Base-by-base conservation (phyloP, 768 basidiomycete species). In the Collybiopsis confluens region DNA sequence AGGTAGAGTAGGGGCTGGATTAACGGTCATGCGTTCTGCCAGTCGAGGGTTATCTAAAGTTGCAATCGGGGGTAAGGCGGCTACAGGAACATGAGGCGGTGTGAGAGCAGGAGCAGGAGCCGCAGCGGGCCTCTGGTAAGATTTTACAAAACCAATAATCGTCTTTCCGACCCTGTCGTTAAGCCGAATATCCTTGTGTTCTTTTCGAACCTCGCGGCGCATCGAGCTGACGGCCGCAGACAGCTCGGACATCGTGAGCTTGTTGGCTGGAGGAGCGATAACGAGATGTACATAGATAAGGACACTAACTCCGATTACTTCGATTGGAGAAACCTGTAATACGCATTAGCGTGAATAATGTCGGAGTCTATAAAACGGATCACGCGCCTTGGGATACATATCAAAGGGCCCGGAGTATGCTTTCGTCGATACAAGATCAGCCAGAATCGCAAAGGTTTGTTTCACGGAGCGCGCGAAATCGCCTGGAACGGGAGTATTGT, bases 171-270 rank as follows among this genome's bases (percentile, higher is more conserved):
- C 65, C 20, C 62, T 62, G n/a, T 56, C 54, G 44, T 77, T 77
- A 47, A 71, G 58, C 20, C 71, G 72, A 52, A 78, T 69, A 58
- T 78, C 76, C 52, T 63, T 59, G 45, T 74, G 68, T 26, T 61
- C 63, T 4, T 63, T 61, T 41, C 76, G 70, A 13, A 74, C 70
- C 21, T 68, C 64, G 50, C 58, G 62, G 50, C 76, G 68, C 67
- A 78, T 68, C 26, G 44, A 3, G 7, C 15, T 2, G n/a, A 52
- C 10, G 3, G 51, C 51, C 13, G 20, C 38, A n/a, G 40, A 20
- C 18, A 52, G 42, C 21, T 52, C 41, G n/a, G 24, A 4, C 18
- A 35, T 10, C 4, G 21, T 27, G 20, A 52, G 38, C 27, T 28
- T 41, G 27, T 37, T 37, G 11, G 5, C 20, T 15, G 27, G 11